These are phyloP conservation scores for Eragrostis tef DNA, from an alignment of 202 grass and related monocot genomes.

Conservation along the genomic window DNA sequence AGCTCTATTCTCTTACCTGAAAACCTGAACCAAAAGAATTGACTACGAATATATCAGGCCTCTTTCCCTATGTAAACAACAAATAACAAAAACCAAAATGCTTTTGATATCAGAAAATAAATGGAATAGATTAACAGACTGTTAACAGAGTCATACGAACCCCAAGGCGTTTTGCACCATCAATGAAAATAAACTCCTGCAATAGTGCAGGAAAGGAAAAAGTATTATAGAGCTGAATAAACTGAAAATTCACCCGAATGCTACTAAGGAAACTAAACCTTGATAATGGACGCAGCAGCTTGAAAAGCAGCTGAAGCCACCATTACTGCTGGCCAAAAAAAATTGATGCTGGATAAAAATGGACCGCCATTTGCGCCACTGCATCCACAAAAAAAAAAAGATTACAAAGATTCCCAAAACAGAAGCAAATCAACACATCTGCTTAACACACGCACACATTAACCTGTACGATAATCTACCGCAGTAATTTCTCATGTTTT, in stretches of 20 bases:
- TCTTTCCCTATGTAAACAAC: conserved; percentile 64
- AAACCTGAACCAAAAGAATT: conserved; percentile 95
- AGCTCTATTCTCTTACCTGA: conserved; percentile 60
- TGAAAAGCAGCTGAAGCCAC: conserved; percentile 82
- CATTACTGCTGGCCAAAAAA: conserved; percentile 84
- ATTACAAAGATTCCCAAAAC: conserved; percentile 32
- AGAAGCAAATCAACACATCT: conserved; percentile 30
- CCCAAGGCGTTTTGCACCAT: conserved; percentile 82
- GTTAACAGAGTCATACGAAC: conserved; percentile 50
- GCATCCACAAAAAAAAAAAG: conserved; percentile 47
- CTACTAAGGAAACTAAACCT: conserved; percentile 59
- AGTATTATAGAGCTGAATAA: conserved; percentile 37
- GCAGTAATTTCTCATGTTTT: background rate
- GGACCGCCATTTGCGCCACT: conserved; percentile 70
- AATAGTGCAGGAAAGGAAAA: no score
- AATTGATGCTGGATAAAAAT: conserved; percentile 64
- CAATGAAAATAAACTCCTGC: conserved; percentile 95
- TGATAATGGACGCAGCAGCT: conserved; percentile 87
- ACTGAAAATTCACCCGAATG: conserved; percentile 30
- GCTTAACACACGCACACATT: no score
- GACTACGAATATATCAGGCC: conserved; percentile 91
- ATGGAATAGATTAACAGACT: conserved; percentile 6
- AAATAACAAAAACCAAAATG: conserved; percentile 9
- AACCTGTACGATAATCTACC: background rate
- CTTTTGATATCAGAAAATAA: conserved; percentile 19